A percentile compares a stretch with the other conserved stretches of the same genome.
These are phyloP conservation scores for Medicago lupulina DNA, from an alignment of 306 rosid genomes.

Conservation along the genomic window DNA sequence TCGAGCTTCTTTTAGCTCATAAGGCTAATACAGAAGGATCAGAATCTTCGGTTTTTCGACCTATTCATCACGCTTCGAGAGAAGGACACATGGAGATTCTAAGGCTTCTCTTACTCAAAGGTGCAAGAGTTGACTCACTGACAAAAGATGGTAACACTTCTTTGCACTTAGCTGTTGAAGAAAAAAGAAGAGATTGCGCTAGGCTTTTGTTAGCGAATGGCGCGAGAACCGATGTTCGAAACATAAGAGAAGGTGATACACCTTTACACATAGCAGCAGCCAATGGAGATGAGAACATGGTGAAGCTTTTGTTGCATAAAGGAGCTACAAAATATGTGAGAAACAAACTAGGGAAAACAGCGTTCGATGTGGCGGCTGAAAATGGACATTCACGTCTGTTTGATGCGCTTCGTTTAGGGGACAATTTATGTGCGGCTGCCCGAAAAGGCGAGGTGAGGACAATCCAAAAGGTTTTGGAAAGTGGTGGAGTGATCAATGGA, in stretches of 20 bases:
- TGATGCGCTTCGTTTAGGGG: constrained; percentile 70
- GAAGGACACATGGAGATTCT: constrained; percentile 75
- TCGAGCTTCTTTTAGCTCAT: constrained; percentile 77
- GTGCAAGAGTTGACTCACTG: constrained; percentile 59
- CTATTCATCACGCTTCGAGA: constrained; percentile 63
- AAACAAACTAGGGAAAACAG: constrained; percentile 57
- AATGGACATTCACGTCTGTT: constrained; percentile 65
- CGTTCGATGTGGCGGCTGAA: constrained; percentile 70
- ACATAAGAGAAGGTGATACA: constrained; percentile 55
- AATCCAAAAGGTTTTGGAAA: constrained; percentile 58
- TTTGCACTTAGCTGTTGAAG: constrained; percentile 70
- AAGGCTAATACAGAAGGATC: constrained; percentile 63
- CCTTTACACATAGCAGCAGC: constrained; percentile 75
- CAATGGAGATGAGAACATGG: constrained; percentile 71
- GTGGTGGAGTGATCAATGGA: constrained; percentile 66
- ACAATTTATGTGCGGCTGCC: constrained; percentile 62
- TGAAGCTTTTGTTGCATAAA: constrained; percentile 70
- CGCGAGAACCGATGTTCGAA: constrained; percentile 53
- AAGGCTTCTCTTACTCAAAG: constrained; percentile 72
- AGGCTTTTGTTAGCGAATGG: constrained; percentile 70
- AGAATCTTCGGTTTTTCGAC: constrained; percentile 56
- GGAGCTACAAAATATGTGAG: constrained; percentile 71
- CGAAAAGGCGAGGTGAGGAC: constrained; percentile 74
- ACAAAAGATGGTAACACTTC: constrained; percentile 76
- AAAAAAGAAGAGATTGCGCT: constrained; percentile 62